phyloP scores from a whole-genome alignment of 2,329 filamentous ascomycete genomes.

The Cladosporium sp. region DNA sequence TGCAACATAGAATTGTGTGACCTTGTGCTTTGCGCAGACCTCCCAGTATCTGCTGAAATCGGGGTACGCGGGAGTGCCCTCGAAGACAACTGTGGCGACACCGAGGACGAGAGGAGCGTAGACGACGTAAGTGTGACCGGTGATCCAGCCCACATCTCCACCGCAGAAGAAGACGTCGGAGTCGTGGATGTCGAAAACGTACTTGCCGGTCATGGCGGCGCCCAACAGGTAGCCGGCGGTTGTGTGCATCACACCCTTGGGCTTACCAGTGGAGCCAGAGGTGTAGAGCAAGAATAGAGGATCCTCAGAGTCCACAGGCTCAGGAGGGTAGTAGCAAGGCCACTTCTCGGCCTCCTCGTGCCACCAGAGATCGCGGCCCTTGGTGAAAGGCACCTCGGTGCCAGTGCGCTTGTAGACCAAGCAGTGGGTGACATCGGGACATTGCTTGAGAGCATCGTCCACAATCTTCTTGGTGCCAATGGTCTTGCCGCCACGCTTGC shows the following conservation, averaged over 20 bases:
- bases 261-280: constrained; percentile 95
- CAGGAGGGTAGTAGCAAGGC: constrained; percentile 85
- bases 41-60: constrained; percentile 99
- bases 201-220: constrained; percentile 90
- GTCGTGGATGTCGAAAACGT: constrained; percentile 97
- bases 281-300: constrained; percentile 97
- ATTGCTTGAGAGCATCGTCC: constrained; percentile 94
- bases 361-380: constrained; percentile 93
- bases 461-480: constrained; percentile 99
- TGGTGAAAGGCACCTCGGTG: constrained; percentile 84
- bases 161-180: constrained; percentile 95
- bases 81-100: constrained; percentile 92
- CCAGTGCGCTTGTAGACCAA: constrained; percentile 95
- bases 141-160: constrained; percentile 98
- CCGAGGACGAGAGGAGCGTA: constrained; percentile 92
- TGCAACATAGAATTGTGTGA: constrained; percentile 98
- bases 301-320: constrained; percentile 87
- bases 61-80: constrained; percentile 95
- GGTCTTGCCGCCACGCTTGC: constrained; percentile 93
- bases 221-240: constrained; percentile 94
- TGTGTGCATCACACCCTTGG: constrained; percentile 98
- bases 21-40: constrained; percentile 88
- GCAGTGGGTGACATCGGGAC: constrained; percentile 78
- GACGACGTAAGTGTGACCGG: constrained; percentile 96
- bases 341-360: constrained; percentile 98